A percentile compares a stretch with the other conserved stretches of the same genome.
These are phyloP conservation scores for Toxoplasma gondii DNA, from an alignment of 169 alveolate species.

Conservation along the genomic window DNA sequence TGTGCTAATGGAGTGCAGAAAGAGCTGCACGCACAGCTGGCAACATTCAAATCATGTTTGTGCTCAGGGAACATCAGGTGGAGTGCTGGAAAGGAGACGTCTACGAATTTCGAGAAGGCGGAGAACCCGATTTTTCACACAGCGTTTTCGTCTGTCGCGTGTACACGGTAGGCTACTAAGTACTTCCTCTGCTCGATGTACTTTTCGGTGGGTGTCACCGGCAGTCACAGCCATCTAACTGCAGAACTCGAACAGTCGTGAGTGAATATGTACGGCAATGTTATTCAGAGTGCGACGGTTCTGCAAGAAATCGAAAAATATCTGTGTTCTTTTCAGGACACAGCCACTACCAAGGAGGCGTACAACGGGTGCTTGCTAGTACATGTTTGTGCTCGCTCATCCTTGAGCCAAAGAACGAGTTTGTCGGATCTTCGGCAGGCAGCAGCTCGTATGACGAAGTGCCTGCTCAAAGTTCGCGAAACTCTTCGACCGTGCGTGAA, in stretches of 20 bases:
- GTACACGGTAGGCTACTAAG: neutral
- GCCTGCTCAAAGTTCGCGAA: neutral
- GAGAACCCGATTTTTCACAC: neutral
- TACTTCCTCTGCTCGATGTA: too few relatives aligned
- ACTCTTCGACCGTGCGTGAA: neutral
- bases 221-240: too few relatives aligned
- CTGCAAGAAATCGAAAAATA: neutral
- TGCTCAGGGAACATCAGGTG: neutral
- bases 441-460: neutral
- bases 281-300: neutral
- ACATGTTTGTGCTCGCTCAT: neutral
- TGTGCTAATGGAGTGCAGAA: too few relatives aligned
- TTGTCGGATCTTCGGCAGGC: neutral
- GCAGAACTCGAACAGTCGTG: too few relatives aligned
- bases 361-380: neutral
- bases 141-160: neutral
- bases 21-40: too few relatives aligned
- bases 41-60: neutral
- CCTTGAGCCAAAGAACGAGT: neutral
- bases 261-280: too few relatives aligned
- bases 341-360: neutral
- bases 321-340: neutral
- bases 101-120: neutral
- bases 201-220: too few relatives aligned
- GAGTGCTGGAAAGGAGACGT: slow-evolving; percentile 42